Conservation (phyloP, 176 grass and related monocot genomes). For the Musa acuminata region DNA sequence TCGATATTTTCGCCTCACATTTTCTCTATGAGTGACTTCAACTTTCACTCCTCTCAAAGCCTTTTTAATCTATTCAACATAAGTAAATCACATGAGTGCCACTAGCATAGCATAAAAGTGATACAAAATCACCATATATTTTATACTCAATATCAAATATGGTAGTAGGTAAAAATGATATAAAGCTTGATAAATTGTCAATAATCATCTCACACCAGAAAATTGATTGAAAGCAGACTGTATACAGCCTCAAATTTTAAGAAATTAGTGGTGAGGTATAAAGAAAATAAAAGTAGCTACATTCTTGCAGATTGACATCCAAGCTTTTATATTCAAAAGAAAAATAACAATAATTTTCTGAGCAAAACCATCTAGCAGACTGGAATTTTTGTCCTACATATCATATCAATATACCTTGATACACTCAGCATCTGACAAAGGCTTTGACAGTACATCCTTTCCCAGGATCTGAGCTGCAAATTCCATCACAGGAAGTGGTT, state of each 20-base stretch:
- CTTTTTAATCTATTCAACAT: constrained; percentile 68
- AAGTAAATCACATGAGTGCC: not conserved
- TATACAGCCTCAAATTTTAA: no score
- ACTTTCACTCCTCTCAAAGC: constrained; percentile 88
- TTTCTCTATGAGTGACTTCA: constrained; percentile 93
- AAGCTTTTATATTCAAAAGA: not conserved
- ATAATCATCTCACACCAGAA: no score
- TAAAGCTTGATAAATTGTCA: no score
- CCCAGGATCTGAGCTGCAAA: constrained; percentile 32
- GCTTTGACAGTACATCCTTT: constrained; percentile 12
- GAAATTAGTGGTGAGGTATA: no score
- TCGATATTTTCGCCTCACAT: constrained; percentile 92
- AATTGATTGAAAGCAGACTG: no score
- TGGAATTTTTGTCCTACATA: not conserved
- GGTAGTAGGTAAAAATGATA: no score
- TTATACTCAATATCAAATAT: no score
- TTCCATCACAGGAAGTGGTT: constrained; percentile 27
- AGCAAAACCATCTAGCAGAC: no score
- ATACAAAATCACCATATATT: no score
- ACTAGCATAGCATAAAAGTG: not conserved
- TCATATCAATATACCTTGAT: constrained; percentile 24
- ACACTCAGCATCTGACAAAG: constrained; percentile 24
- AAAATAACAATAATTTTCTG: not conserved
- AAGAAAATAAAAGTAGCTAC: no score
- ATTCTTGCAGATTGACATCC: no score